phyloP scores from a whole-genome alignment of 345 rosid genomes.

The Abelmoschus esculentus region DNA sequence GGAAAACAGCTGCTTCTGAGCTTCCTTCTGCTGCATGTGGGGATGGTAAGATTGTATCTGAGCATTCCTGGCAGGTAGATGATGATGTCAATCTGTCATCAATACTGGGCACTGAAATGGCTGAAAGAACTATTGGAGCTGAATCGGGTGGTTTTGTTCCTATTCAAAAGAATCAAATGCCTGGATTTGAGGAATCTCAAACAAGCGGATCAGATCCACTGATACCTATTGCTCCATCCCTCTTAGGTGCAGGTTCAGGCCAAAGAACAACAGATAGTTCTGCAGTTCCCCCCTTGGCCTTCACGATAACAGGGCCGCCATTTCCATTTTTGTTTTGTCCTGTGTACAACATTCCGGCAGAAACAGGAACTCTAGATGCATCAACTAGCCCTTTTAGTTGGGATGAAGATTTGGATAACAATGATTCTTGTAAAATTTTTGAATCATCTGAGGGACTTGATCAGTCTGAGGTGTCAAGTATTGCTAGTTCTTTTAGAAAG shows the following conservation, averaged over 20 bases:
- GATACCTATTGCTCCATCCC: slow-evolving; percentile 48
- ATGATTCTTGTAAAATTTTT: slow-evolving; percentile 45
- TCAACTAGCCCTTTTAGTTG: slow-evolving; percentile 43
- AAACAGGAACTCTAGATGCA: slow-evolving; percentile 46
- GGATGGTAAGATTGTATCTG: slow-evolving; percentile 61
- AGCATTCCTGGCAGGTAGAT: slow-evolving; percentile 56
- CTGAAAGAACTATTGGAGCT: slow-evolving; percentile 43
- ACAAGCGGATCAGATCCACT: slow-evolving; percentile 59
- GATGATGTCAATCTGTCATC: slow-evolving; percentile 46
- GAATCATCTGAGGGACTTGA: slow-evolving; percentile 47
- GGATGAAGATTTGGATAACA: slow-evolving; percentile 47
- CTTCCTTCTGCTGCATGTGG: slow-evolving; percentile 35
- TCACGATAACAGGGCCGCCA: slow-evolving; percentile 77
- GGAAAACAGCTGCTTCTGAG: slow-evolving; percentile 47
- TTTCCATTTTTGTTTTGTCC: slow-evolving; percentile 71
- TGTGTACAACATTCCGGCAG: slow-evolving; percentile 40
- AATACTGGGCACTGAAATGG: slow-evolving; percentile 32
- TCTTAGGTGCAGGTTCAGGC: slow-evolving; percentile 52
- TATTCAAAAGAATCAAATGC: slow-evolving; percentile 44
- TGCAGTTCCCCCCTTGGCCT: slow-evolving; percentile 43
- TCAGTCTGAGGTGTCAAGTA: slow-evolving; percentile 43
- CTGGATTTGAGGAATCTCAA: slow-evolving; percentile 60
- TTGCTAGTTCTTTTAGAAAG: slow-evolving; percentile 35
- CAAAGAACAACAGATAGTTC: slow-evolving; percentile 56
- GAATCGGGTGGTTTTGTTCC: slow-evolving; percentile 43